A percentile compares a stretch with the other conserved stretches of the same genome.
Conservation (phyloP, 306 rosid species). For the Geum urbanum region DNA sequence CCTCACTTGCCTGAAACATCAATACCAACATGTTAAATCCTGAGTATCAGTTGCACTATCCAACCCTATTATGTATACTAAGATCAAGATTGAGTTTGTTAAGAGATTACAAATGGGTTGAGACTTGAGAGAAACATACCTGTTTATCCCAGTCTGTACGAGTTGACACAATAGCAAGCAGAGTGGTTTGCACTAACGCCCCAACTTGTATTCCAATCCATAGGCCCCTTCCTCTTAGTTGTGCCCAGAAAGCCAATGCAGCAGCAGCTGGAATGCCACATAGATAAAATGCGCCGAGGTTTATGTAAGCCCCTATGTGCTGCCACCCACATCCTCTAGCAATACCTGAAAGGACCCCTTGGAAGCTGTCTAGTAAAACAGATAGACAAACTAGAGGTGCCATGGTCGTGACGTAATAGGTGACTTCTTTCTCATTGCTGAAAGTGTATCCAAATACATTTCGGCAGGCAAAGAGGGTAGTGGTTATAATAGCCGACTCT, state of each 20-base stretch:
- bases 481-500: constrained; percentile 39
- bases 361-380: constrained; percentile 51
- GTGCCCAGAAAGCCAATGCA: constrained; percentile 44
- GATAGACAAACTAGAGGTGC: constrained; percentile 58
- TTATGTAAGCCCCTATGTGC: constrained; percentile 60
- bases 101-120: neutral
- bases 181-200: constrained; percentile 38
- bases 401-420: constrained; percentile 61
- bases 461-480: constrained; percentile 45
- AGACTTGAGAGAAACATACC: constrained; percentile 29
- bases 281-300: constrained; percentile 62
- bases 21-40: neutral
- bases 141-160: constrained; percentile 57
- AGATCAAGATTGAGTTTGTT: neutral
- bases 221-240: constrained; percentile 56
- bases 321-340: constrained; percentile 85
- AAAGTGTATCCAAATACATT: constrained; percentile 52
- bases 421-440: constrained; percentile 64
- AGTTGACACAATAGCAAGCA: constrained; percentile 42
- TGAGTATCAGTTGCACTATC: no score
- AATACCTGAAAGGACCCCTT: constrained; percentile 69
- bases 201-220: constrained; percentile 79
- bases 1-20: constrained; percentile 26
- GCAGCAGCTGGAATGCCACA: constrained; percentile 72
- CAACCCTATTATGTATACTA: neutral